Percentiles rank a stretch among this genome's conserved stretches.
Evolutionary conservation across 257 asterid genomes (phyloP).

Genomic region (Fraxinus cuspidata): DNA sequence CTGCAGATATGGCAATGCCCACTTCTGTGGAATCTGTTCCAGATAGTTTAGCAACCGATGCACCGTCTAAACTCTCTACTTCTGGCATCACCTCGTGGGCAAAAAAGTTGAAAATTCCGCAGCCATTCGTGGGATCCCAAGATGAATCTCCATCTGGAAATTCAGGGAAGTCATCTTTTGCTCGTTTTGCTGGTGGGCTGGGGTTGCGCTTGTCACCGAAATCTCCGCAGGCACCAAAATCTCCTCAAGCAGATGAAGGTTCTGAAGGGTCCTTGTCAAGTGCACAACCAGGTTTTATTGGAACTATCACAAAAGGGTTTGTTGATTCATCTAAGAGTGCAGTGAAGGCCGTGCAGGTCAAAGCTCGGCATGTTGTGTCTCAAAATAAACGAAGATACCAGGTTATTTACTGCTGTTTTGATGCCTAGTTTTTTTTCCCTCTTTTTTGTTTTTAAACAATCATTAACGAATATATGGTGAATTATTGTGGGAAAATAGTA

Average conservation of each 20-base stretch:
- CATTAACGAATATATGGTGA: neutral
- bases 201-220: slow-evolving; percentile 78
- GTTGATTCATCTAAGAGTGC: slow-evolving; percentile 97
- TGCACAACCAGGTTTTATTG: slow-evolving; percentile 68
- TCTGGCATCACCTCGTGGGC: slow-evolving; percentile 96
- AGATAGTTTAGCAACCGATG: slow-evolving; percentile 43
- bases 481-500: neutral
- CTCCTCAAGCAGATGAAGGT: slow-evolving; percentile 66
- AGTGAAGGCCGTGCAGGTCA: slow-evolving; percentile 94
- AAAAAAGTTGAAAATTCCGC: slow-evolving; percentile 78
- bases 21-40: slow-evolving; percentile 44
- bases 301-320: slow-evolving; percentile 84
- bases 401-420: slow-evolving; percentile 44
- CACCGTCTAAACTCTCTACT: slow-evolving; percentile 64
- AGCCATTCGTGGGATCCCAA: slow-evolving; percentile 70
- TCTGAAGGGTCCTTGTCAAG: slow-evolving; percentile 63
- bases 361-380: slow-evolving; percentile 97
- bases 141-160: slow-evolving; percentile 67
- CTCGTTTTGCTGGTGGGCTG: slow-evolving; percentile 79
- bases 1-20: slow-evolving; percentile 36
- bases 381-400: slow-evolving; percentile 99
- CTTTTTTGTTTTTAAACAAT: neutral
- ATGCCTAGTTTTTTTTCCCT: neutral
- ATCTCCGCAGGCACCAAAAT: slow-evolving; percentile 74
- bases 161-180: slow-evolving; percentile 63